phyloP scores from a whole-genome alignment of 257 asterid species.

The Solanum etuberosum region DNA sequence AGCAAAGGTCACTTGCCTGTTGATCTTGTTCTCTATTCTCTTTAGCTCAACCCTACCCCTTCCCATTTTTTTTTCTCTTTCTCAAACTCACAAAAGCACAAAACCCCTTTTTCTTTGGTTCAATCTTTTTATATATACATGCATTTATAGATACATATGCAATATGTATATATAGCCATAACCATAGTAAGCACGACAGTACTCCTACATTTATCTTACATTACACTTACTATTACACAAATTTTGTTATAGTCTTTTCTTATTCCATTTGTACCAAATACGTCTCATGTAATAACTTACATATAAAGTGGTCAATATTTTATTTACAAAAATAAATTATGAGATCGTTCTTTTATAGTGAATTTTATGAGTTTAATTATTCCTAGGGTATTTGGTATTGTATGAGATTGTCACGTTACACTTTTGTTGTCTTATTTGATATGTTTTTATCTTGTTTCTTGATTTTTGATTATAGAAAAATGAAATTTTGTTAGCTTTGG shows the following conservation, averaged over 20 bases:
- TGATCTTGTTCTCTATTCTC: conserved; percentile 13
- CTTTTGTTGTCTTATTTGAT: background rate
- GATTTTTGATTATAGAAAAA: no score
- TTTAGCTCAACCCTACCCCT: conserved; percentile 12
- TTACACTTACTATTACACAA: background rate
- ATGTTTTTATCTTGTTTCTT: background rate
- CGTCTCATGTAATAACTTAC: background rate
- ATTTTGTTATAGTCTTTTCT: background rate
- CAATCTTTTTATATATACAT: conserved; percentile 11
- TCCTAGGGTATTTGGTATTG: background rate
- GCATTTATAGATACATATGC: conserved; percentile 5
- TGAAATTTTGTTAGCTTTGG: background rate
- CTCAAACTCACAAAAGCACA: background rate
- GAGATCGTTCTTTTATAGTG: background rate
- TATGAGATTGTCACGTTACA: background rate
- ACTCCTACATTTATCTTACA: background rate
- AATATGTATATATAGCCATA: conserved; percentile 18
- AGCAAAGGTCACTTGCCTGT: conserved; percentile 7
- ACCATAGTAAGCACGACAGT: background rate
- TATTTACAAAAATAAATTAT: background rate
- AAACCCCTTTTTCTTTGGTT: background rate
- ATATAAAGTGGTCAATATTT: background rate
- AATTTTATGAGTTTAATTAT: background rate
- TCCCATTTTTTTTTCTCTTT: background rate
- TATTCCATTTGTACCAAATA: background rate